Evolutionary conservation across 257 asterid species (phyloP), one percentile per base, ranked within the genome.

Genomic region (Petunia axillaris): DNA sequence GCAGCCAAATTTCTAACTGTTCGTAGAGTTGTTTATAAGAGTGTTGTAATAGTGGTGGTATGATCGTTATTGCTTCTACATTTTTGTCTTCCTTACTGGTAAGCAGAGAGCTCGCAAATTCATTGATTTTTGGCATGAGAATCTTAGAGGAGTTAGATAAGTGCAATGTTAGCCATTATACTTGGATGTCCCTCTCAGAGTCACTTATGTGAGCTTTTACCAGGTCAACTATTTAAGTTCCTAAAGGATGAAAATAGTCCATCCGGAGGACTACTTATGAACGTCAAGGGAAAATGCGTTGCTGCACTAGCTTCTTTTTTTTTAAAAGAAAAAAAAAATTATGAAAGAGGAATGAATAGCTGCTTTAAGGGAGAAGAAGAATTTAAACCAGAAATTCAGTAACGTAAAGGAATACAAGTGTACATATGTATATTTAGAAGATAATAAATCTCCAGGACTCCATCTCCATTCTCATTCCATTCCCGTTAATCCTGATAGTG

Each of bases 151-250:
- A 70, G 59, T 46, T 71, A 5, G 2, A 71, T 35, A 48, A 71
- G 60, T 48, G 25, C 43, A 71, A 35, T 10, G 48, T 48, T 10
- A 46, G 44, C 77, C 60, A 71, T 15, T 25, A 35, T 71, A 71
- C 43, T 48, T 71, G 2, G 11, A 35, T 25, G 48, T 71, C 11
- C 10, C 48, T 48, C 25, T 2, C 48, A 25, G 41, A 71, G 44
- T 71, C 5, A 43, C 77, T 46, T 2, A 16, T 9, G 58, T 46
- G 77, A 40, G 40, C 11, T 71, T 70, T 38, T 71, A 46, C 43
- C 59, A 71, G 48, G 43, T 71, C 48, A 71, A 68, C 8, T 46
- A 71, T 46, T 71, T 43, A 48, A 71, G 59, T 46, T 71, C 59
- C 10, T 11, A 25, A 48, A 2, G 11, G 43, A 48, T 46, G 77